Conservation (phyloP, 306 rosid species). For the Acacia crassicarpa region DNA sequence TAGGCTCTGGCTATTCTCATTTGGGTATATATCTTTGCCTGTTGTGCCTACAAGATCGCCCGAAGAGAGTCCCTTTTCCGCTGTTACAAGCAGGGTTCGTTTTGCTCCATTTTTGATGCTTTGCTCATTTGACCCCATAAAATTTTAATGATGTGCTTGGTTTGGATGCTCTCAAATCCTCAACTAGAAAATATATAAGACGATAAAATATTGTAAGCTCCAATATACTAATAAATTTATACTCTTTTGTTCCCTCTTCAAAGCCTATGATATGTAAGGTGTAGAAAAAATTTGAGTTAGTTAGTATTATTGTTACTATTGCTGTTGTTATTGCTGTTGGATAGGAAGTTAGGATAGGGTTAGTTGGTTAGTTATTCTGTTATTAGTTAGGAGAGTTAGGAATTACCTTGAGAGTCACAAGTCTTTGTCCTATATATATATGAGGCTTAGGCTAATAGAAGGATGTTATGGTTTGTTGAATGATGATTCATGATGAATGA, state of each 20-base stretch:
- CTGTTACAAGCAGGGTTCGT: constrained; percentile 84
- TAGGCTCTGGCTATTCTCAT: constrained; percentile 74
- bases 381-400: no score
- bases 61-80: constrained; percentile 82
- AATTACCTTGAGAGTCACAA: no score
- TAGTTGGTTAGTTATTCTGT: no score
- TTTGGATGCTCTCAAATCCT: not conserved
- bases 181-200: not conserved
- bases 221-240: not conserved
- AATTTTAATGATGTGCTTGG: not conserved
- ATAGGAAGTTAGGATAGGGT: no score
- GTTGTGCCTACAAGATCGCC: constrained; percentile 90
- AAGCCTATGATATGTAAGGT: no score
- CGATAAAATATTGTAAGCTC: not conserved
- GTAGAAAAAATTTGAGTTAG: no score
- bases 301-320: no score
- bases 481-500: no score
- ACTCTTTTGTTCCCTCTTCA: not conserved
- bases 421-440: no score
- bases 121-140: not conserved
- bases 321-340: no score
- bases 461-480: no score
- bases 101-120: constrained; percentile 27
- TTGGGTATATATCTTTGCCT: constrained; percentile 81
- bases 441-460: no score